Base-by-base conservation (phyloP, 768 basidiomycete species). In the Rhizopogon roseolus region DNA sequence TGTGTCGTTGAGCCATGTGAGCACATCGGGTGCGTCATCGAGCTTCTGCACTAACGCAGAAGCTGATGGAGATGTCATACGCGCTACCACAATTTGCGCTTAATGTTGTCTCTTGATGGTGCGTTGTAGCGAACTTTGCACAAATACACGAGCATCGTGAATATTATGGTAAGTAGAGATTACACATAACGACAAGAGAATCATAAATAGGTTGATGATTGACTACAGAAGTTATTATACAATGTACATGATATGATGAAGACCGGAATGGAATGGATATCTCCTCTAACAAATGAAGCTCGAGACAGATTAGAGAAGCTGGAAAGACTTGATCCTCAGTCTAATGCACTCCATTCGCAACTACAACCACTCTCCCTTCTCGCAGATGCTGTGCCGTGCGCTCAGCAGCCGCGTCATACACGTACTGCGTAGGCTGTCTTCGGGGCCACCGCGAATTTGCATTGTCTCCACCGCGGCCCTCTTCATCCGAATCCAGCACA, bases 371-470 rank as follows among this genome's bases (percentile, higher is more conserved):
- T 36, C 44, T 53, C 25, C 69, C 76, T 57, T 81, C 76, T 54
- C 71, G 70, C 50, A 87, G 73, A 53, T 81, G 74, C 71, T 84
- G 76, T 59, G 80, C 73, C 50, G 82, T 82, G 57, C 89, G 80
- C 67, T 96, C 93, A 25, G 91, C 91, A 5, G 86, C 91, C 0
- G 93, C 93, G 65, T 97, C 93, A 66, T 97, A 97, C n/a, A 88
- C 91, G 69, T 87, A 94, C 13, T 80, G 80, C 25, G 82, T 76
- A 3, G 82, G 80, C 17, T 70, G 77, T 45, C 78, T 79, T 57
- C 62, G 62, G 28, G 66, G 38, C 67, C 67, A 61, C 67, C 71
- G 14, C 60, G 64, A 9, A 46, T 36, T 25, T 19, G 32, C 19
- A 14, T 32, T 13, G 22, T 48, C 34, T 16, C 46, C 22, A 14